Percentiles rank a stretch among this genome's conserved stretches.
Conservation (phyloP, 306 rosid species). For the Castanea crenata region DNA sequence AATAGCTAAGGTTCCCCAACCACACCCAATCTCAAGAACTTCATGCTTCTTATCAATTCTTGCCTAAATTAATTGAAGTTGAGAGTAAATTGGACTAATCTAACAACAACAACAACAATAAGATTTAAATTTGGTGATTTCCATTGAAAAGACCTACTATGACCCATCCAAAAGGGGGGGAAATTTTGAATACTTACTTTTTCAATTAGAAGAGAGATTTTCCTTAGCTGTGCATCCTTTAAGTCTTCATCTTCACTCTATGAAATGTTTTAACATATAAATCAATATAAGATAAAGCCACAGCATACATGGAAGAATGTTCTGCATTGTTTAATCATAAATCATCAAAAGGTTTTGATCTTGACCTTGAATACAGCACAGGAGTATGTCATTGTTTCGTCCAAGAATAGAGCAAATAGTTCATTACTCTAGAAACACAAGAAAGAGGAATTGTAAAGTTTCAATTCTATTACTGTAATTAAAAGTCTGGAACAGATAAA, state of each 20-base stretch:
- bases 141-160: background rate
- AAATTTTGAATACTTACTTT: constrained; percentile 36
- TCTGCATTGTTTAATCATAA: background rate
- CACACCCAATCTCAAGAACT: constrained; percentile 85
- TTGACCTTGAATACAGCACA: constrained; percentile 84
- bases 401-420: constrained; percentile 83
- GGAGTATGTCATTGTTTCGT: constrained; percentile 90
- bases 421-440: constrained; percentile 73
- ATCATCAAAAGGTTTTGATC: background rate
- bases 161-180: no score
- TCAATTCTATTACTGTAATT: background rate
- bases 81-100: background rate
- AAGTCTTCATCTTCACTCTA: constrained; percentile 70
- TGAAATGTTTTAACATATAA: constrained; percentile 12
- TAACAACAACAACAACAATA: background rate
- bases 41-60: constrained; percentile 65
- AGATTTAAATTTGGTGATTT: background rate
- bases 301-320: constrained; percentile 1
- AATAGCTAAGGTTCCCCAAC: constrained; percentile 95
- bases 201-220: constrained; percentile 62
- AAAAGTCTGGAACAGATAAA: background rate
- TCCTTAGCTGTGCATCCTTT: constrained; percentile 73
- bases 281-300: background rate
- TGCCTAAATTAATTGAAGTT: constrained; percentile 43
- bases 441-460: background rate